These are phyloP conservation scores for Monilinia vaccinii-corymbosi DNA, from an alignment of 2,329 filamentous ascomycete genomes.

Conservation along the genomic window DNA sequence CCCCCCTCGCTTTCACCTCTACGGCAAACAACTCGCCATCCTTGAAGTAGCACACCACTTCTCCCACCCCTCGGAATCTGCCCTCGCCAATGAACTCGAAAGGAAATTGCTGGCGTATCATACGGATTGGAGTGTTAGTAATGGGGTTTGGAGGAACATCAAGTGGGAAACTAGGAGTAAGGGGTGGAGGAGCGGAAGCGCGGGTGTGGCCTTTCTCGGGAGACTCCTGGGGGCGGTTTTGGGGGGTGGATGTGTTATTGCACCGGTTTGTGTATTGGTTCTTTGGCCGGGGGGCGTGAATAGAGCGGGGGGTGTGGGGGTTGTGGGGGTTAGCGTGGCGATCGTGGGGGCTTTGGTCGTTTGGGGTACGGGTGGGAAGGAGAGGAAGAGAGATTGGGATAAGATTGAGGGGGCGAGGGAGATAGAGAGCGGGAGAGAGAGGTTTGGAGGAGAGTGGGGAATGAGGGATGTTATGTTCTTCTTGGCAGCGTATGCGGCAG, in stretches of 20 bases:
- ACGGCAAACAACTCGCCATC: slow-evolving; percentile 14
- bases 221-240: not conserved
- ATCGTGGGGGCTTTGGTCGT: not conserved
- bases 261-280: not conserved
- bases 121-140: not conserved
- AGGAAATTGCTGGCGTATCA: not conserved
- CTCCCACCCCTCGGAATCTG: not conserved
- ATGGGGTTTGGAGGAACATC: not conserved
- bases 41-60: slow-evolving; percentile 11
- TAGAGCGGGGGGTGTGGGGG: not conserved
- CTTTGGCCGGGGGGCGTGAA: not conserved
- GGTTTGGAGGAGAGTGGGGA: not conserved
- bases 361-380: not conserved
- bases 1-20: slow-evolving; percentile 5
- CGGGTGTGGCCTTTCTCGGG: not conserved
- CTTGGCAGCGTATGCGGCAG: slow-evolving; percentile 2
- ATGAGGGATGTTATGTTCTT: not conserved
- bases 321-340: not conserved
- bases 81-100: not conserved
- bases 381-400: not conserved
- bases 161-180: not conserved
- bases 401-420: not conserved
- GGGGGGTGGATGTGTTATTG: not conserved
- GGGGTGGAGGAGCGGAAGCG: not conserved
- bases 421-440: not conserved